Evolutionary conservation across 75 land plant genomes (phyloP), one percentile per base, ranked within the genome.

Genomic region (Pinus taeda): DNA sequence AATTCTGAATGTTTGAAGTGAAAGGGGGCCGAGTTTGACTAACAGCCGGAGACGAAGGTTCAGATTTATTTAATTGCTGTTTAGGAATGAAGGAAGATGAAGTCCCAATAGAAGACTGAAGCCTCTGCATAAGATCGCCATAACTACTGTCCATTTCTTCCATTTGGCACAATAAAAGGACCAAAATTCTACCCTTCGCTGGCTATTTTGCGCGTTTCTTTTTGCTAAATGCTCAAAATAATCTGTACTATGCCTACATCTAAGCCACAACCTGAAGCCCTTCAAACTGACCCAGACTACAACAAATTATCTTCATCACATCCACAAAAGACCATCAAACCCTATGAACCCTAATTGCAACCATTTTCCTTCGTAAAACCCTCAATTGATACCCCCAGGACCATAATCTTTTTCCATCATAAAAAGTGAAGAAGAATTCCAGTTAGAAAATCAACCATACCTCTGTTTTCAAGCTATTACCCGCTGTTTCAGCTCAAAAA

Each of bases 61-160:
- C 83, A 57, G 73, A 58, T 49, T 70, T 49, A 21, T 81, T 55
- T 42, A 53, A 26, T 1, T 55, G 81, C 30, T 83, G 77, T 26
- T 69, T 84, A 7, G 78, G 77, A 74, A 69, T 36, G 4, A 75
- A 71, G 14, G 86, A 76, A 13, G 79, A 76, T 18, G 86, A 79
- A 26, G 82, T 67, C 36, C 77, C 84, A 62, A 79, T 79, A 21
- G 86, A 81, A 4, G 79, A 81, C 57, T 84, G 87, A 74, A 79
- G 72, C 62, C 84, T 79, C 49, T 75, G 83, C 73, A 85, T 76
- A 65, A 67, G 64, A 72, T 82, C 87, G 29, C 36, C 21, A 77
- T 57, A 22, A 45, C 57, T 81, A 42, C 67, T 61, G 63, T 63
- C 82, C 22, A 77, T 73, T 1, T 59, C 85, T 64, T 78, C 80